phyloP scores from a whole-genome alignment of 2,329 filamentous ascomycete species.

The Aspergillus luchuensis region DNA sequence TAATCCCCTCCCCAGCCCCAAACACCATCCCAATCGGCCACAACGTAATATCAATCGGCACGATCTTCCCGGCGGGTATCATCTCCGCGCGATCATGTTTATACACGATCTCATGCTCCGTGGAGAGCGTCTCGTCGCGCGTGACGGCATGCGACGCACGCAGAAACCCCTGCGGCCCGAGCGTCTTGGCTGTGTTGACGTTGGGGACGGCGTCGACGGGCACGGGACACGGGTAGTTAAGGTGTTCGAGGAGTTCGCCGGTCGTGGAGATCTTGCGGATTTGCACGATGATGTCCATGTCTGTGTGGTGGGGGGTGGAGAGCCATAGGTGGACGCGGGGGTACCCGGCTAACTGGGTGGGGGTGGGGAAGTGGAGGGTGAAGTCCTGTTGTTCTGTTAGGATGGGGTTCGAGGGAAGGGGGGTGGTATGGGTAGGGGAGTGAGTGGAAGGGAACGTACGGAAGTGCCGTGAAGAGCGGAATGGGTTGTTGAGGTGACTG shows the following conservation, averaged over 20 bases:
- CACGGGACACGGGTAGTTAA: constrained; percentile 22
- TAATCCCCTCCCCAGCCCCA: constrained; percentile 25
- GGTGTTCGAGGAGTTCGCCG: constrained; percentile 17
- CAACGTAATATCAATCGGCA: constrained; percentile 21
- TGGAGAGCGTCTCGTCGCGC: background rate
- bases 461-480: background rate
- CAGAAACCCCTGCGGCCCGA: constrained; percentile 26
- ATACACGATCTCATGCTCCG: constrained; percentile 1
- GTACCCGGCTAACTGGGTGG: constrained; percentile 7
- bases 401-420: background rate
- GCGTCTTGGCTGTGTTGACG: constrained; percentile 21
- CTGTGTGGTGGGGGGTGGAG: constrained; percentile 1
- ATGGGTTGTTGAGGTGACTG: background rate
- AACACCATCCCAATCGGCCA: constrained; percentile 30
- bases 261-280: constrained; percentile 21
- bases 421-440: no score
- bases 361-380: constrained; percentile 11
- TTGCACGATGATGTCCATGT: constrained; percentile 25
- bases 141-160: constrained; percentile 20
- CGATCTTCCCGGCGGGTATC: constrained; percentile 14
- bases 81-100: constrained; percentile 9
- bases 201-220: constrained; percentile 17
- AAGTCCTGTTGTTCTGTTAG: constrained; percentile 13
- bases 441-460: background rate
- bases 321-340: constrained; percentile 1